phyloP scores from a whole-genome alignment of 257 asterid genomes.

The Voacanga thouarsii region DNA sequence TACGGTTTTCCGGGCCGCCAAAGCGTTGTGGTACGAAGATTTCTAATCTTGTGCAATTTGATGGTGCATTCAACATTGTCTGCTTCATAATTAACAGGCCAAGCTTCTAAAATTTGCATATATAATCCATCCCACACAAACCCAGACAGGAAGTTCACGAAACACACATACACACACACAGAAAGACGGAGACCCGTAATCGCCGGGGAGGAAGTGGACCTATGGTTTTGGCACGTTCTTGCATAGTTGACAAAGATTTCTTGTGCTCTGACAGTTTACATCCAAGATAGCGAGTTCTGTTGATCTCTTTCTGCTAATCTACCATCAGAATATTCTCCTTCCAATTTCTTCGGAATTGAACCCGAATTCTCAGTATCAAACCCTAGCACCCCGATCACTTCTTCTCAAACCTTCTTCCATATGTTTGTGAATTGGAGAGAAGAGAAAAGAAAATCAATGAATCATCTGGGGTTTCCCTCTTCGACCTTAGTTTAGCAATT shows the following conservation, averaged over 20 bases:
- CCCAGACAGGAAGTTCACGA: too few species aligned
- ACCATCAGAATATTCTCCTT: neutral
- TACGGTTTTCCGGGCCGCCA: constrained; percentile 49
- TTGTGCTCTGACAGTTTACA: neutral
- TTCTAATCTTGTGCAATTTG: neutral
- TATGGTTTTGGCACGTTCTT: neutral
- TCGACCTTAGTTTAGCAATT: neutral
- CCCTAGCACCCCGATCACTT: constrained; percentile 8
- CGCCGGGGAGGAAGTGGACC: neutral
- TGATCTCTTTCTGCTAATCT: neutral
- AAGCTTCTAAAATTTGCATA: neutral
- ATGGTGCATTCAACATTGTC: neutral
- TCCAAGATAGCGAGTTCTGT: neutral
- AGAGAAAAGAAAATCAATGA: neutral
- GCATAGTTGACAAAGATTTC: neutral
- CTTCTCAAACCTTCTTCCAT: neutral
- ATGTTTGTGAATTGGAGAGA: neutral
- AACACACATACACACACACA: neutral
- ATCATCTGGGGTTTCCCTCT: neutral
- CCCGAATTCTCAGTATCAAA: neutral
- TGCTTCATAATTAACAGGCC: neutral
- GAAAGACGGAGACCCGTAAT: too few species aligned
- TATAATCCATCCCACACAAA: too few species aligned
- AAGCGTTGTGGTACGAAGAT: constrained; percentile 44
- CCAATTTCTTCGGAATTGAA: neutral